These are phyloP conservation scores for Exophiala calicioides DNA, from an alignment of 2,329 filamentous ascomycete genomes.

Conservation along the genomic window DNA sequence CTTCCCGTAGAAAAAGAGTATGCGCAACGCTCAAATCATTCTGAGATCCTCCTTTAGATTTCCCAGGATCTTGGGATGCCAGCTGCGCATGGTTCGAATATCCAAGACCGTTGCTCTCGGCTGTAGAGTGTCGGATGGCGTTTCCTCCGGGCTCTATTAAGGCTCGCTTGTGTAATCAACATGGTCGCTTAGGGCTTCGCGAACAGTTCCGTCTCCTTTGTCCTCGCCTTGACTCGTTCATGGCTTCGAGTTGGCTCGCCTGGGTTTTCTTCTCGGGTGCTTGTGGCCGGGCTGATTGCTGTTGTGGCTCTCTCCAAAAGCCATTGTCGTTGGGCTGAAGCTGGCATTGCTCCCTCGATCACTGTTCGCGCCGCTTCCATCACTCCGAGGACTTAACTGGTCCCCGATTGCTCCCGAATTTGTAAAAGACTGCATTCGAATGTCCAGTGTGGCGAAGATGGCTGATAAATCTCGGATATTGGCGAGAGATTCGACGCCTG, in stretches of 20 bases:
- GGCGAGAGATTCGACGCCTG: constrained; percentile 14
- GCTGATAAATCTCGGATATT: constrained; percentile 74
- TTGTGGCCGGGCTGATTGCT: neutral
- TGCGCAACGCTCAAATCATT: no score
- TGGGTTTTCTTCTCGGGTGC: neutral
- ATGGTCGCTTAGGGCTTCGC: no score
- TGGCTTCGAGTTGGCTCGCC: constrained; percentile 8
- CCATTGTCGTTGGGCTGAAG: constrained; percentile 22
- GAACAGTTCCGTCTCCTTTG: no score
- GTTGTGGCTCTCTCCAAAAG: constrained; percentile 8
- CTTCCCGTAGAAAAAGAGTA: no score
- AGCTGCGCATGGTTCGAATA: no score
- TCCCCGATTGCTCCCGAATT: constrained; percentile 4
- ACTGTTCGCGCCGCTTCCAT: constrained; percentile 14
- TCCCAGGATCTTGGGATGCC: no score
- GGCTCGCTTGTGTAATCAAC: no score
- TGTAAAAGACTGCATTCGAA: constrained; percentile 45
- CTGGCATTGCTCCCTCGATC: constrained; percentile 22
- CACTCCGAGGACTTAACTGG: constrained; percentile 18
- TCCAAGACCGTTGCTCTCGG: no score
- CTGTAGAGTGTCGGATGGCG: no score
- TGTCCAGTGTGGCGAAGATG: constrained; percentile 65
- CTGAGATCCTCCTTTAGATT: no score
- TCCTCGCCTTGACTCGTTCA: no score
- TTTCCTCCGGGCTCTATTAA: no score